phyloP scores from a whole-genome alignment of 2,329 filamentous ascomycete species.

The Ophiognomonia clavigignenti-juglandacearum region DNA sequence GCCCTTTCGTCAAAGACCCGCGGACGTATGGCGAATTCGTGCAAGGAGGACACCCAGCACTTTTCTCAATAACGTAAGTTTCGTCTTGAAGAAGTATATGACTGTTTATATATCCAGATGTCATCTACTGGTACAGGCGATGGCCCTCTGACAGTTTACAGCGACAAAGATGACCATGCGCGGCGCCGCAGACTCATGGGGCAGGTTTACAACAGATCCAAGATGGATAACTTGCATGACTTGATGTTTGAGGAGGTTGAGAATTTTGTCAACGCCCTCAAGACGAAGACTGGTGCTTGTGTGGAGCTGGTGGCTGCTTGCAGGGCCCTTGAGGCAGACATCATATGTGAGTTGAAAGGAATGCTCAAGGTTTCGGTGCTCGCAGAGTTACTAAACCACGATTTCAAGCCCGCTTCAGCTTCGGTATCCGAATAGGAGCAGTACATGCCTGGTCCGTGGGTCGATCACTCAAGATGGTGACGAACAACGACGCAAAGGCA shows the following conservation, averaged over 20 bases:
- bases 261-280: constrained; percentile 12
- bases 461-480: constrained; percentile 20
- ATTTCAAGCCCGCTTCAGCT: constrained; percentile 22
- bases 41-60: constrained; percentile 23
- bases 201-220: constrained; percentile 24
- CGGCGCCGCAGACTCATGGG: constrained; percentile 25
- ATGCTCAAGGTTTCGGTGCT: rapidly evolving
- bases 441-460: constrained; percentile 21
- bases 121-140: too few species aligned
- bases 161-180: constrained; percentile 22
- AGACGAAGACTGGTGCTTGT: neutral
- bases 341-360: constrained; percentile 1
- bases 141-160: constrained; percentile 11
- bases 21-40: constrained; percentile 24
- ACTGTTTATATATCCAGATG: neutral
- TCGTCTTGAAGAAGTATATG: too few species aligned
- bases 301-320: constrained; percentile 7
- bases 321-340: constrained; percentile 7
- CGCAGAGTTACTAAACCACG: rapidly evolving
- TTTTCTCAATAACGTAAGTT: constrained; percentile 24
- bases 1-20: constrained; percentile 23
- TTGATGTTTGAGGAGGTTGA: constrained; percentile 21
- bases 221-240: constrained; percentile 21
- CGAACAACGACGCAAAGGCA: constrained; percentile 25
- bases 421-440: constrained; percentile 21